Base-by-base conservation (phyloP, 345 rosid species). In the Eucalyptus camaldulensis region DNA sequence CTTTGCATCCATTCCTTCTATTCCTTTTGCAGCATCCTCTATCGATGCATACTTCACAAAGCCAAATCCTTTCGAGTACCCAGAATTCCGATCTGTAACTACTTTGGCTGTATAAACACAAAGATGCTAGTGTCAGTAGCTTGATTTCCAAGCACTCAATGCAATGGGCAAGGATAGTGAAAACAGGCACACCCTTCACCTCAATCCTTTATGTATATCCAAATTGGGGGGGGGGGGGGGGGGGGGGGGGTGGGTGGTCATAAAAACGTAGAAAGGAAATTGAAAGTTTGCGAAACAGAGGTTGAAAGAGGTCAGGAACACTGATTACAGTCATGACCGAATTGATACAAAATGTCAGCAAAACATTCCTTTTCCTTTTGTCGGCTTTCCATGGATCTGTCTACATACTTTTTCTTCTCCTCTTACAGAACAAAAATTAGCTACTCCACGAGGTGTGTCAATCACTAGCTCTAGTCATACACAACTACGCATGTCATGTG, bases 1-100 rank as follows among this genome's bases (percentile, higher is more conserved):
- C 92, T 92, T 89, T 31, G 92, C 94, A 91, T 93, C 95, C 94
- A 94, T 92, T 88, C 94, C 95, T 92, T 93, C 88, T 83, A 91
- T 92, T 58, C 93, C 95, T 88, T 93, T 91, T n/a, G 58, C 86
- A 69, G 95, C 95, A 81, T 94, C 94, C 8, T 93, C 94, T 67
- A 93, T 22, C 12, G 91, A 15, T 31, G 89, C 90, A 89, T 94
- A 94, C 90, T 86, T 91, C 69, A 93, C 95, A 91, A 94, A 94
- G 29, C 94, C 95, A 88, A 91, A 94, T n/a, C 94, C 94, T 87
- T 92, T 93, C 2, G 94, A 93, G 90, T 90, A 92, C 76, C 94
- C 95, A 11, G 92, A 87, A 60, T 62, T 91, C 40, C 95, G 91
- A 86, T 94, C 94, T 8, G 94, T 90, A 60, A 92, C 95, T 45